Base-by-base conservation (phyloP, 2,329 filamentous ascomycete species). In the Alternaria arborescens region DNA sequence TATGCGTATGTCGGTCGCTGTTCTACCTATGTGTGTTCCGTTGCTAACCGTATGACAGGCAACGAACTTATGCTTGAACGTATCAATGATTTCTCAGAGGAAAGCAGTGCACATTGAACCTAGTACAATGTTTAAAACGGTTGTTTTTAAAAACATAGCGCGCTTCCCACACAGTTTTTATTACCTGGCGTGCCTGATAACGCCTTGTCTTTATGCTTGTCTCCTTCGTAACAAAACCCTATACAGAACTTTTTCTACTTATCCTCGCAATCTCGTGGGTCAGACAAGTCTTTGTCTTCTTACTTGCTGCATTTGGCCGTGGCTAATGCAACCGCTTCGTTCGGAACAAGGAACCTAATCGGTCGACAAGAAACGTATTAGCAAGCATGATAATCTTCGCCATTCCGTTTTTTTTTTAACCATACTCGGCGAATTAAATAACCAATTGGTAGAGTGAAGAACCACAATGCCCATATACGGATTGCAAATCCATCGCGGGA, bases 1-100 rank as follows among this genome's bases (percentile, higher is more conserved):
- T 71, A 69, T 52, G 69, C 69, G 54, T 58, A 53, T 30, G 54
- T 43, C 46, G 11, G 20, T 26, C 6, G 14, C n/a, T 10, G 28
- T 18, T n/a, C 22, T 20, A 8, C n/a, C 18, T n/a, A 8, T n/a
- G 0, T 8, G 20, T 8, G 1, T 10, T 40, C 20, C 2, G 14
- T 40, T 22, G 26, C 52, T 56, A 52, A 60, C 32, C 16, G 5
- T 12, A 10, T n/a, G 24, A 41, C 11, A 52, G 58, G 14, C 18
- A 51, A 40, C 52, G 46, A 20, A 22, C 8, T 34, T 44, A 51
- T 36, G 24, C 20, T 24, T 60, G 7, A 41, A 18, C 5, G 11
- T 26, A 10, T 8, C 16, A 20, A 34, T 2, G 16, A 4, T 0
- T 10, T 20, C 18, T 26, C 11, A 26, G 8, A 43, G 6, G 36